phyloP scores from a whole-genome alignment of 495 filamentous ascomycete genomes.

The Annulohypoxylon bovei region DNA sequence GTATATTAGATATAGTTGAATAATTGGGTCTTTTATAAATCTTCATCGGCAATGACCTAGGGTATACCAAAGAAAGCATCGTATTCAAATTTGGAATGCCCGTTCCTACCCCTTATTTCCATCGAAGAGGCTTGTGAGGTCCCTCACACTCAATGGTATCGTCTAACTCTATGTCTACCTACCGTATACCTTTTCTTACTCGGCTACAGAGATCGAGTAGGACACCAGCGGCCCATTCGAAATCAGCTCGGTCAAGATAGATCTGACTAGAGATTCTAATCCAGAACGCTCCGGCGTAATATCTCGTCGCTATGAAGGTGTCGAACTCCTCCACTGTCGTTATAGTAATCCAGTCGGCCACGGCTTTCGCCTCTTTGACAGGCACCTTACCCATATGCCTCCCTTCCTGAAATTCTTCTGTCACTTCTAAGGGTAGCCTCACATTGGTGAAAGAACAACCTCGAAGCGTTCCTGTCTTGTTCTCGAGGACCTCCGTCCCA shows the following conservation, averaged over 20 bases:
- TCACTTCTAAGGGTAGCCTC: conserved; percentile 65
- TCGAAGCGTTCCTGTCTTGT: conserved; percentile 49
- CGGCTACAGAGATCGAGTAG: conserved; percentile 70
- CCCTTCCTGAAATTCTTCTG: conserved; percentile 39
- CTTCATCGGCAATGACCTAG: background rate
- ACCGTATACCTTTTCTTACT: conserved; percentile 63
- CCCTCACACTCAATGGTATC: background rate
- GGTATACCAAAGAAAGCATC: background rate
- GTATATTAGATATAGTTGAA: background rate
- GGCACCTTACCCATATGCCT: conserved; percentile 36
- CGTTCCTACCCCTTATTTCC: background rate
- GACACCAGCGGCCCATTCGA: conserved; percentile 72
- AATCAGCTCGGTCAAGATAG: conserved; percentile 80
- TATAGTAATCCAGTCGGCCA: conserved; percentile 65
- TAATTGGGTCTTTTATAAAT: background rate
- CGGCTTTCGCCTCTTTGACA: conserved; percentile 39
- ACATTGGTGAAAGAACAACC: conserved; percentile 69
- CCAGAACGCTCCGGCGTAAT: conserved; percentile 73
- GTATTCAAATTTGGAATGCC: background rate
- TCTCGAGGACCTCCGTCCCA: conserved; percentile 74
- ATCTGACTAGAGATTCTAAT: conserved; percentile 79
- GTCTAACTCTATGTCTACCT: background rate
- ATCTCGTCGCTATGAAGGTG: conserved; percentile 74
- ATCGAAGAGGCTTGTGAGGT: background rate
- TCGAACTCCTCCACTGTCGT: conserved; percentile 68